Percentiles rank a stretch among this genome's conserved stretches.
These are phyloP conservation scores for Mycena sanguinolenta DNA, from an alignment of 768 basidiomycete genomes.

Conservation along the genomic window DNA sequence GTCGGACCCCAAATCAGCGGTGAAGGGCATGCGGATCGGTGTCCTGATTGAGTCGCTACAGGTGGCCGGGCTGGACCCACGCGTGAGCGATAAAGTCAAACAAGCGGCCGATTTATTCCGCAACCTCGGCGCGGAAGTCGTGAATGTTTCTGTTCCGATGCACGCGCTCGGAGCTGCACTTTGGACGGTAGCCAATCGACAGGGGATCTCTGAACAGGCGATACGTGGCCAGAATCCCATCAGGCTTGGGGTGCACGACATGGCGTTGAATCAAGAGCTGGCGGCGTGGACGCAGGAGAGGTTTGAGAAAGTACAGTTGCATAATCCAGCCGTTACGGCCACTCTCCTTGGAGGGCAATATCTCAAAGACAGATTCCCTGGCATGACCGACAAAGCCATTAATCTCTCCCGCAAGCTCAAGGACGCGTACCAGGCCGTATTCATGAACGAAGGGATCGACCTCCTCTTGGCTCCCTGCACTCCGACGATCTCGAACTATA, in stretches of 20 bases:
- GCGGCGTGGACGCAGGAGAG: constrained; percentile 53
- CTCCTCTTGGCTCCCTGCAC: constrained; percentile 54
- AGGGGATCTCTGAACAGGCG: constrained; percentile 34
- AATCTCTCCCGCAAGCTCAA: constrained; percentile 53
- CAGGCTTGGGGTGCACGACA: constrained; percentile 50
- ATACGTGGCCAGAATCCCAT: constrained; percentile 39
- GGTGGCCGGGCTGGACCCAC: constrained; percentile 49
- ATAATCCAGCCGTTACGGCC: constrained; percentile 30
- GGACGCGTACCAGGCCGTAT: constrained; percentile 48
- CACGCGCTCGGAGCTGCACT: constrained; percentile 40
- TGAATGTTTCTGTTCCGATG: constrained; percentile 56
- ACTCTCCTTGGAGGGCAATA: constrained; percentile 27
- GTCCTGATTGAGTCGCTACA: constrained; percentile 55
- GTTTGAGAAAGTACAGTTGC: constrained; percentile 49
- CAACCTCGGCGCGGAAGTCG: constrained; percentile 54
- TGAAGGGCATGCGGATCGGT: constrained; percentile 54
- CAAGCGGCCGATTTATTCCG: constrained; percentile 50
- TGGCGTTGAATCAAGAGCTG: constrained; percentile 46
- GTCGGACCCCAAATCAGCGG: constrained; percentile 38
- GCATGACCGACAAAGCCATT: constrained; percentile 48
- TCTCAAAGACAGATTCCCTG: constrained; percentile 27
- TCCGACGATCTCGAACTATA: constrained; percentile 50
- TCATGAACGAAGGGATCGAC: constrained; percentile 44
- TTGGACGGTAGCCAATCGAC: constrained; percentile 28
- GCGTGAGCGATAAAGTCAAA: constrained; percentile 50